A percentile compares a stretch with the other conserved stretches of the same genome.
phyloP scores from a whole-genome alignment of 1,284 basidiomycete genomes.

The Coriolopsis trogii region DNA sequence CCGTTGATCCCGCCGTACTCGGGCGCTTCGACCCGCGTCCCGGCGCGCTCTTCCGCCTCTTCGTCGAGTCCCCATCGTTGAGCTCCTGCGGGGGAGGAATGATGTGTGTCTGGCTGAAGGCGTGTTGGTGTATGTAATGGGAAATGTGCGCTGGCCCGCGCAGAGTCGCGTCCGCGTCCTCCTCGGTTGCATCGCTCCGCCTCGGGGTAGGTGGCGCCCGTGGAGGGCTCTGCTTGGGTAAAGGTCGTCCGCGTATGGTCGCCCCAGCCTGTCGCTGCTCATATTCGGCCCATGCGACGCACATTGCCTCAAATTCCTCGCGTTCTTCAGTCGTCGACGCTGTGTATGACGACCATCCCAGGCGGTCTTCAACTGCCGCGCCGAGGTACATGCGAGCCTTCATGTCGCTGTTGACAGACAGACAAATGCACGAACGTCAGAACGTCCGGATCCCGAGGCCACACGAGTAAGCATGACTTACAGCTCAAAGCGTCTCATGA shows the following conservation, averaged over 20 bases:
- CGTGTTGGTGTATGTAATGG: not conserved
- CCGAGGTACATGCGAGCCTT: constrained; percentile 53
- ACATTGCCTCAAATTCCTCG: constrained; percentile 56
- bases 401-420: constrained; percentile 68
- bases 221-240: not conserved
- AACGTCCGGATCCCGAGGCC: too few species aligned
- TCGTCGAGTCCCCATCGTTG: not conserved
- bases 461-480: constrained; percentile 43
- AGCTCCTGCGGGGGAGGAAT: not conserved
- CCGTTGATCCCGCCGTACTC: not conserved
- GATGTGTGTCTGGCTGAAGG: not conserved
- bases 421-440: too few species aligned
- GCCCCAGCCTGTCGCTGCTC: constrained; percentile 12
- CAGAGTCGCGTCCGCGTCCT: not conserved
- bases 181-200: not conserved
- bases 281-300: constrained; percentile 54
- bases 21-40: not conserved
- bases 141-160: not conserved
- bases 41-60: constrained; percentile 1
- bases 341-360: constrained; percentile 47
- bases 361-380: constrained; percentile 46
- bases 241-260: constrained; percentile 4
- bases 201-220: constrained; percentile 2
- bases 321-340: constrained; percentile 43
- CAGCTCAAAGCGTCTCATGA: constrained; percentile 61